A percentile compares a stretch with the other conserved stretches of the same genome.
These are phyloP conservation scores for Sporothrix brasiliensis DNA, from an alignment of 2,329 filamentous ascomycete genomes.

Conservation along the genomic window DNA sequence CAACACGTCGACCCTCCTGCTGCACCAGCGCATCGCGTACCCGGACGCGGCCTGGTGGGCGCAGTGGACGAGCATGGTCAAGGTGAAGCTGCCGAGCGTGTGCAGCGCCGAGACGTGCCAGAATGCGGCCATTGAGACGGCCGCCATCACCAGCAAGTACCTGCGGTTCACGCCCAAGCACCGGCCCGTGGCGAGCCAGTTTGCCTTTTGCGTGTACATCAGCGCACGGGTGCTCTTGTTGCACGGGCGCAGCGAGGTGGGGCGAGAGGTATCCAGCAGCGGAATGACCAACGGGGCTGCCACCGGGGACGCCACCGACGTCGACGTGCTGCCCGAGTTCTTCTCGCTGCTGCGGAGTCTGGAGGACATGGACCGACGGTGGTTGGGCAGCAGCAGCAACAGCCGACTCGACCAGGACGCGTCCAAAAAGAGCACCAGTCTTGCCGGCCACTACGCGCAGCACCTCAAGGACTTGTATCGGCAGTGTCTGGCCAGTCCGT, in stretches of 20 bases:
- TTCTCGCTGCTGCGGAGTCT: conserved; percentile 33
- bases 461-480: conserved; percentile 30
- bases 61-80: conserved; percentile 25
- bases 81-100: conserved; percentile 47
- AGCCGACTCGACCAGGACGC: background rate
- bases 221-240: conserved; percentile 47
- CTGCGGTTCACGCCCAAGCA: conserved; percentile 44
- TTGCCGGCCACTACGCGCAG: conserved; percentile 31
- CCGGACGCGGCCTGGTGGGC: conserved; percentile 42
- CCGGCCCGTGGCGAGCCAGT: conserved; percentile 45
- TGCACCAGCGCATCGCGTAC: conserved; percentile 55
- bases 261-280: too few species aligned
- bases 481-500: conserved; percentile 20
- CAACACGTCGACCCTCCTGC: conserved; percentile 54
- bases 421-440: background rate
- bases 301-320: background rate
- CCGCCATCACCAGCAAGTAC: conserved; percentile 52
- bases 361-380: conserved; percentile 33
- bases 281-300: too few species aligned
- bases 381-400: conserved; percentile 28
- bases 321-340: conserved; percentile 36
- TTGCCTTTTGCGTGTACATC: conserved; percentile 52
- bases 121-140: conserved; percentile 50
- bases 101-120: conserved; percentile 55
- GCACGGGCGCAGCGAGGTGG: conserved; percentile 36